Percentiles rank a stretch among this genome's conserved stretches.
phyloP scores from a whole-genome alignment of 352 stramenopile species.

The Phytophthora brassicae region DNA sequence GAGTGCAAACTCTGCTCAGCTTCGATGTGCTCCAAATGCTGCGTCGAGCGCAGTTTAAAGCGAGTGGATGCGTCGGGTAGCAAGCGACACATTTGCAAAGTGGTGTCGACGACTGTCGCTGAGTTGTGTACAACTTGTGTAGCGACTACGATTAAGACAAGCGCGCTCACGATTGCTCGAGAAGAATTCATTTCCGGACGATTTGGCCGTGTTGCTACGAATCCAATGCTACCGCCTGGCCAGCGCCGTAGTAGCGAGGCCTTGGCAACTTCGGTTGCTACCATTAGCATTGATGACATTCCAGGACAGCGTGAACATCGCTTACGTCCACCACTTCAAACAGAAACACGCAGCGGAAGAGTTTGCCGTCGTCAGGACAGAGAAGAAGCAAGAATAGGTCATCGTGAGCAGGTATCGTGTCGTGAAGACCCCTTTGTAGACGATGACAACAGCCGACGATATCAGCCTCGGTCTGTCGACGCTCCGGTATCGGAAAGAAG shows the following conservation, averaged over 20 bases:
- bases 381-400: conserved; percentile 12
- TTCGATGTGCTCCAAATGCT: conserved; percentile 53
- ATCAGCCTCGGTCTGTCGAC: conserved; percentile 10
- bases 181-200: conserved; percentile 39
- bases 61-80: conserved; percentile 35
- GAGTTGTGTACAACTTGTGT: conserved; percentile 46
- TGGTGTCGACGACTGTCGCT: conserved; percentile 38
- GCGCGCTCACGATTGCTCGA: conserved; percentile 48
- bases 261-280: conserved; percentile 23
- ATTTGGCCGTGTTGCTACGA: conserved; percentile 25
- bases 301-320: conserved; percentile 27
- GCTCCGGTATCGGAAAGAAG: conserved; percentile 6
- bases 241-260: conserved; percentile 17
- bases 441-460: conserved; percentile 3
- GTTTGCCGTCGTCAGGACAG: conserved; percentile 2
- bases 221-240: conserved; percentile 3
- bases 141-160: conserved; percentile 30
- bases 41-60: conserved; percentile 39
- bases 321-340: conserved; percentile 21
- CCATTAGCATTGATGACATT: conserved; percentile 37
- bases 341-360: conserved; percentile 15
- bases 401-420: conserved; percentile 9
- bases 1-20: conserved; percentile 51
- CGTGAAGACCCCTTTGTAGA: conserved; percentile 8
- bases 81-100: conserved; percentile 33